Conservation (phyloP, 192 early-diverging fungal genomes). For the Backusella liffmaniae region DNA sequence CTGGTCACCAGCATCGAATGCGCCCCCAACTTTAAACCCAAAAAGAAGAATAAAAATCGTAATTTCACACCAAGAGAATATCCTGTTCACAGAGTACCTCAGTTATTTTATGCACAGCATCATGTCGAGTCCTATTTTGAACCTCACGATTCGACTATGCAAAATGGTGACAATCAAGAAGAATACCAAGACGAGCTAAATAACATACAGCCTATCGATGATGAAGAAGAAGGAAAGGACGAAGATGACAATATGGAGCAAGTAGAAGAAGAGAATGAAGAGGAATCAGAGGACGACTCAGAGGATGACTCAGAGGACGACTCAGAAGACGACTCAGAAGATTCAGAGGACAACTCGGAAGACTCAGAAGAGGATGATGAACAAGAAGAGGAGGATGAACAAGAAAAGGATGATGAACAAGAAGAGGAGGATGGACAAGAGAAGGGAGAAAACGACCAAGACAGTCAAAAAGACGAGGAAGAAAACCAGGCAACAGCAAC, state of each 20-base stretch:
- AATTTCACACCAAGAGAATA: not conserved
- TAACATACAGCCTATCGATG: too few species aligned
- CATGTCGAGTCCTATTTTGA: not conserved
- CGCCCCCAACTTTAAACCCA: not conserved
- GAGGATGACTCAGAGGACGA: too few species aligned
- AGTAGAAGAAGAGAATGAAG: not conserved
- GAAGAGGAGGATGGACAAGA: not conserved
- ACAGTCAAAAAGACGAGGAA: not conserved
- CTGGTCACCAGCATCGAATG: slow-evolving; percentile 8
- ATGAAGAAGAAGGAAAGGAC: not conserved
- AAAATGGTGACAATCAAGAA: not conserved
- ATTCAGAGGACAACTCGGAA: not conserved
- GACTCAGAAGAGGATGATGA: not conserved
- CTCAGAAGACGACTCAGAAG: not conserved
- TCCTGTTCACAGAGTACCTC: slow-evolving; percentile 4
- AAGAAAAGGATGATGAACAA: not conserved
- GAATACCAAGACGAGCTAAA: not conserved
- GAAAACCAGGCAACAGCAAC: not conserved
- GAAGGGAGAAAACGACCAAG: too few species aligned
- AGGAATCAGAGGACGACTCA: not conserved
- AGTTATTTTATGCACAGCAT: slow-evolving; percentile 8
- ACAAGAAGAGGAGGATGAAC: too few species aligned
- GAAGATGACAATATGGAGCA: not conserved
- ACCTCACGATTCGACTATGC: not conserved
- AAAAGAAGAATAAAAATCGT: not conserved